These are phyloP conservation scores for Rhodotorula babjevae DNA, from an alignment of 768 basidiomycete species.

Conservation along the genomic window DNA sequence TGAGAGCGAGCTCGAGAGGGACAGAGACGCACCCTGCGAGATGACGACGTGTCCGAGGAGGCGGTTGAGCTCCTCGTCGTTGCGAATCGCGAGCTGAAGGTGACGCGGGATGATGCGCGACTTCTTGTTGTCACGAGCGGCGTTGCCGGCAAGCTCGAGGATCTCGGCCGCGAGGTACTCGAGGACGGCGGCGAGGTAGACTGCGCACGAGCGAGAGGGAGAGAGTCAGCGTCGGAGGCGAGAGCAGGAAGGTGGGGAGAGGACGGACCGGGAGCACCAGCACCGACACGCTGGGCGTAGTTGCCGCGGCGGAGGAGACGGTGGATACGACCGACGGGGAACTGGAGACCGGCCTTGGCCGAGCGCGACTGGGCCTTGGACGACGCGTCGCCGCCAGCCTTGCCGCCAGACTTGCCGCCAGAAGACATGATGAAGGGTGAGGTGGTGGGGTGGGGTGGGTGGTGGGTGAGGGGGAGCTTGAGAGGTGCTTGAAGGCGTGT, in stretches of 20 bases:
- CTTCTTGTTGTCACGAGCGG: conserved; percentile 73
- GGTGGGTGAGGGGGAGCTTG: no score
- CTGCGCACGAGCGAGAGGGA: conserved; percentile 48
- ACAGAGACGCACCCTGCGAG: conserved; percentile 61
- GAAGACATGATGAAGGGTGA: conserved; percentile 17
- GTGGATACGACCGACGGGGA: conserved; percentile 80
- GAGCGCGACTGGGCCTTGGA: conserved; percentile 65
- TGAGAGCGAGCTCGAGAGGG: conserved; percentile 59
- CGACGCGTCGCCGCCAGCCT: conserved; percentile 45
- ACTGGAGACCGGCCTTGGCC: conserved; percentile 55
- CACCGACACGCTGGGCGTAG: conserved; percentile 66
- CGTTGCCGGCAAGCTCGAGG: conserved; percentile 72
- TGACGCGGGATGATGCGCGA: conserved; percentile 75
- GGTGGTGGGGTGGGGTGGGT: not conserved
- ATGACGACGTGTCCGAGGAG: conserved; percentile 57
- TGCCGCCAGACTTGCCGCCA: conserved; percentile 47
- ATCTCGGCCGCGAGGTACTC: conserved; percentile 85
- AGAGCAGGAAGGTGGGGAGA: not conserved
- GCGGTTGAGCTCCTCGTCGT: conserved; percentile 63
- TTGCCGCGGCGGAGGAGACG: conserved; percentile 69
- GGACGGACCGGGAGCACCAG: conserved; percentile 56
- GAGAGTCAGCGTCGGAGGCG: not conserved
- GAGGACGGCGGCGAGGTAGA: conserved; percentile 77
- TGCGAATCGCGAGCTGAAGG: conserved; percentile 68
- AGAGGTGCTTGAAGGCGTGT: conserved; percentile 1